Percentiles rank a stretch among this genome's conserved stretches.
phyloP scores from a whole-genome alignment of 2,329 filamentous ascomycete species.

The Ceratocystis papillata region DNA sequence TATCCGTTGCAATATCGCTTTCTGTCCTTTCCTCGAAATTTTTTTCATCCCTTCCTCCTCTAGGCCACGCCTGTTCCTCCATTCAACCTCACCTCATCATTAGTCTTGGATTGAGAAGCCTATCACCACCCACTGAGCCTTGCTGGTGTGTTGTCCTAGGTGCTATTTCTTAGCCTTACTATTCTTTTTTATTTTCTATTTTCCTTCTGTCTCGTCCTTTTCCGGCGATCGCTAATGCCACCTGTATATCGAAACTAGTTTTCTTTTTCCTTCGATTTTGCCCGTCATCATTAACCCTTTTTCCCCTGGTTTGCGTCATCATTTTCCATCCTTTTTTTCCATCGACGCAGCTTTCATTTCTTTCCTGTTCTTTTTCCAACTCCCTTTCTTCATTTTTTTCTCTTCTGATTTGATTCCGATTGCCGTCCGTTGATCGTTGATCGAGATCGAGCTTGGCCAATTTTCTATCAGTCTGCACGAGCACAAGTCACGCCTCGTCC shows the following conservation, averaged over 20 bases:
- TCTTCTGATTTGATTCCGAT: conserved; percentile 11
- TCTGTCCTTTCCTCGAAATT: background rate
- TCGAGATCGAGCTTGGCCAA: conserved; percentile 16
- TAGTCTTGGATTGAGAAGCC: background rate
- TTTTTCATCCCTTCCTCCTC: background rate
- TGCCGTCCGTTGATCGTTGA: conserved; percentile 18
- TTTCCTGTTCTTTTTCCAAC: conserved; percentile 1
- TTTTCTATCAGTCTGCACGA: background rate
- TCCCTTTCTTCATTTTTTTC: conserved; percentile 1
- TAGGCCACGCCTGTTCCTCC: background rate
- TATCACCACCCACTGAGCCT: background rate
- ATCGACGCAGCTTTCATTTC: conserved; percentile 2
- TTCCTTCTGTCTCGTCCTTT: conserved; percentile 7
- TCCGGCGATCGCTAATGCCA: conserved; percentile 27
- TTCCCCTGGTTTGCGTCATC: conserved; percentile 2
- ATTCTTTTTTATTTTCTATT: conserved; percentile 16
- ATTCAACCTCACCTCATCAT: background rate
- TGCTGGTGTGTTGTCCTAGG: background rate
- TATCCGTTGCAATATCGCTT: conserved; percentile 1
- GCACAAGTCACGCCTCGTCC: background rate
- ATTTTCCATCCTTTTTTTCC: conserved; percentile 13
- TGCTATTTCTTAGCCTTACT: conserved; percentile 24
- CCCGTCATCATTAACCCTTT: conserved; percentile 13
- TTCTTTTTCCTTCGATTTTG: conserved; percentile 5
- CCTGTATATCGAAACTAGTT: conserved; percentile 29